Evolutionary conservation across 1,284 basidiomycete species (phyloP), one percentile per base, ranked within the genome.

Genomic region (Stereum hirsutum): DNA sequence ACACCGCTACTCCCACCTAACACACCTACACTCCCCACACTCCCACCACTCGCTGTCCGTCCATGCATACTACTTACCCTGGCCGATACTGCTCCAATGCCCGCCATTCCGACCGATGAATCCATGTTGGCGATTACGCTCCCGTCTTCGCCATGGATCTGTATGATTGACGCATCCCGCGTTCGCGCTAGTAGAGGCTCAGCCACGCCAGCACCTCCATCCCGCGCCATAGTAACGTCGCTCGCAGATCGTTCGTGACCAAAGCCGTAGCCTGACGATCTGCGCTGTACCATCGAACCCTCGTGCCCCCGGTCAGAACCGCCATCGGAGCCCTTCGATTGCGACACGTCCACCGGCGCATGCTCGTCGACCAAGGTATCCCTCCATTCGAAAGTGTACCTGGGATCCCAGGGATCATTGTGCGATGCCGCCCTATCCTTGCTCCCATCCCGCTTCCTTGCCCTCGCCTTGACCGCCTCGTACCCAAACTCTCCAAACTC

Each of bases 161-260:
- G n/a, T n/a, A n/a, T n/a, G n/a, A n/a, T n/a, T n/a, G n/a, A n/a
- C n/a, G n/a, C n/a, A n/a, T n/a, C n/a, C n/a, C 57, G 56, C 8
- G 54, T 54, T 33, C 61, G 56, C 32, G 57, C 52, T 26, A 63
- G 56, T 24, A 72, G 50, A 5, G 68, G 62, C 27, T 58, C 51
- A 2, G 53, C 51, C 10, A 52, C 41, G 39, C 46, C 34, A 7
- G 49, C 12, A 10, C 33, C 26, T 14, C 50, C 54, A 14, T 57
- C 58, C 40, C 58, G 57, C 11, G 49, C 43, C 1, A 48, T 38
- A 7, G 56, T 49, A 45, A 40, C 34, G 25, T 50, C 46, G 21
- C 51, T 44, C 35, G 56, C 42, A 39, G 52, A 46, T 24, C 43
- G 51, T 15, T 41, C 35, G 25, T 49, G 51, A 17, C 27, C 38